Conservation (phyloP, 2,329 filamentous ascomycete genomes). For the Clarireedia monteithiana region DNA sequence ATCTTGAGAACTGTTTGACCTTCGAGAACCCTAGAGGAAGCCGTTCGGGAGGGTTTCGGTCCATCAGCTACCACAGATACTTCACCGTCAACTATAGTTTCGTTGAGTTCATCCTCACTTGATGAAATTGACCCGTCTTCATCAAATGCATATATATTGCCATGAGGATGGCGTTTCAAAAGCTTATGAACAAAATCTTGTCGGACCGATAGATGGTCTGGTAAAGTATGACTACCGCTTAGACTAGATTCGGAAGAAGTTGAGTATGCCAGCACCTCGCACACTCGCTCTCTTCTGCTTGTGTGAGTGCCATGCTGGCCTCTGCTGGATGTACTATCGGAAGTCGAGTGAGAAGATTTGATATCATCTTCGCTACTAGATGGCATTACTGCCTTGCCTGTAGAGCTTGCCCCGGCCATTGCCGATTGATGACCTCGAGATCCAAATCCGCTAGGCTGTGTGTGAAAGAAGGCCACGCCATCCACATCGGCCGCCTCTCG, state of each 20-base stretch:
- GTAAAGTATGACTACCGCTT: conserved; percentile 8
- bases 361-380: neutral
- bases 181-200: conserved; percentile 5
- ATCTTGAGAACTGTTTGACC: neutral
- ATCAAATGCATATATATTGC: conserved; percentile 23
- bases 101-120: neutral
- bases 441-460: conserved; percentile 7
- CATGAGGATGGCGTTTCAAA: conserved; percentile 21
- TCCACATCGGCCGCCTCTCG: conserved; percentile 23
- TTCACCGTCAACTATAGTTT: neutral
- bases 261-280: conserved; percentile 24
- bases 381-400: too few species aligned
- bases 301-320: too few species aligned
- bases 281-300: neutral
- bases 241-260: conserved; percentile 10
- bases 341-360: neutral
- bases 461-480: conserved; percentile 25
- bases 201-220: conserved; percentile 10
- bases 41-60: neutral
- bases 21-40: neutral
- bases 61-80: neutral
- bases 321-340: neutral
- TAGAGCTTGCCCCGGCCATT: too few species aligned
- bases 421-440: neutral
- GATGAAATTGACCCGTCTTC: conserved; percentile 15